Evolutionary conservation across 177 flowering plant species (phyloP), one percentile per base, ranked within the genome.

Genomic region (Telopea speciosissima): DNA sequence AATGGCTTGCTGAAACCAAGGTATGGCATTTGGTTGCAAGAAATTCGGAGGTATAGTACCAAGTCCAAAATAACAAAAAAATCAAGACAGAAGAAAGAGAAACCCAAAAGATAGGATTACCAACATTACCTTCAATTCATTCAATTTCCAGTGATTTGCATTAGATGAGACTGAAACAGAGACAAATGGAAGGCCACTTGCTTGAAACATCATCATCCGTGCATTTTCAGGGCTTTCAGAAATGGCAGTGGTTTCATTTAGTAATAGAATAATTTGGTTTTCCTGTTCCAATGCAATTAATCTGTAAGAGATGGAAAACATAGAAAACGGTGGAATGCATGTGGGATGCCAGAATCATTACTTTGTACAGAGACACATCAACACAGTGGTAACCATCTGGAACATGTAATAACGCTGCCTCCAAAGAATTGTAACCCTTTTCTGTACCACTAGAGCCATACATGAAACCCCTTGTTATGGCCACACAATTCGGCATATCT

Each of bases 341-440:
- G n/a, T 60, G 31, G 3, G 44, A 24, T 19, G 22, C n/a, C 24
- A 24, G 49, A 54, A 61, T 42, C 25, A 49, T 76, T 85, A 93
- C 99, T 84, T 93, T 96, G 73, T 96, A 96, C 10, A 89, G 80
- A n/a, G 96, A 89, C 31, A 96, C 79, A 76, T 96, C 99, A 67
- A 90, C 89, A 77, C 98, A 93, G 49, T 82, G 70, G 71, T 82
- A 93, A 65, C 86, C 89, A 74, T 79, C 81, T 49, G 97, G 96
- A 68, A 89, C 70, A 73, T 81, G 73, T 66, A 96, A 73, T 67
- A 91, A 59, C 44, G 81, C 83, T 71, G 90, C 91, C 81, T 91
- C 95, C 69, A 85, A 61, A 66, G 84, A 82, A 54, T 75, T 25
- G 63, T 70, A 70, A 13, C 81, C 83, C 40, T 73, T 74, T 63